Base-by-base conservation (phyloP, 768 basidiomycete species). In the Suillus discolor region DNA sequence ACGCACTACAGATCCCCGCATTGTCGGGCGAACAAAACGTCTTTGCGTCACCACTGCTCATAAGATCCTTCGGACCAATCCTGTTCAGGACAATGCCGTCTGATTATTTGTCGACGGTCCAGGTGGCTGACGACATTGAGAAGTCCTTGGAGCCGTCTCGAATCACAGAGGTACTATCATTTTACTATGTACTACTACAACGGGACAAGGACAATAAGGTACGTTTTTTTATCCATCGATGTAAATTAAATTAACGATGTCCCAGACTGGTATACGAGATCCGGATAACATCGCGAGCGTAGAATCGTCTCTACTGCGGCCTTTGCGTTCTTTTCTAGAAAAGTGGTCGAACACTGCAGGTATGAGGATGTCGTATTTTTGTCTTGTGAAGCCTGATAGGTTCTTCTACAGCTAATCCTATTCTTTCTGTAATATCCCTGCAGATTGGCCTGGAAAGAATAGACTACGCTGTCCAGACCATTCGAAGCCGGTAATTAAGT, bases 121-220 rank as follows among this genome's bases (percentile, higher is more conserved):
- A 75, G 16, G 72, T 83, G 0, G 69, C 84, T 6, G 75, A 80
- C 16, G 84, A 85, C 45, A 78, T 92, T 18, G 77, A 84, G 39
- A 80, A 84, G 31, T 85, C 84, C 0, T 76, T 83, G 11, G 92
- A 93, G 70, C 78, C 87, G n/a, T 70, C 82, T 25, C 80, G 92
- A 49, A 78, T 94, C 28, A 81, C 84, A 0, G 90, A 92, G 67
- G 87, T 84, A 67, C 77, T 94, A 6, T 85, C 86, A 20, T 81
- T 93, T 61, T 90, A 89, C 71, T 92, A 89, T 68, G 80, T 89
- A 41, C 78, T 92, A 20, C 70, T 92, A 9, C 74, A 79, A 54
- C 78, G 90, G 67, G 92, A 94, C 72, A 71, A 67, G 11, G 67
- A 75, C 6, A 93, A 93, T 71, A 73, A 73, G 71, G 92, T 91